phyloP scores from a whole-genome alignment of 2,329 filamentous ascomycete genomes.

The Keithomyces neogunnii region DNA sequence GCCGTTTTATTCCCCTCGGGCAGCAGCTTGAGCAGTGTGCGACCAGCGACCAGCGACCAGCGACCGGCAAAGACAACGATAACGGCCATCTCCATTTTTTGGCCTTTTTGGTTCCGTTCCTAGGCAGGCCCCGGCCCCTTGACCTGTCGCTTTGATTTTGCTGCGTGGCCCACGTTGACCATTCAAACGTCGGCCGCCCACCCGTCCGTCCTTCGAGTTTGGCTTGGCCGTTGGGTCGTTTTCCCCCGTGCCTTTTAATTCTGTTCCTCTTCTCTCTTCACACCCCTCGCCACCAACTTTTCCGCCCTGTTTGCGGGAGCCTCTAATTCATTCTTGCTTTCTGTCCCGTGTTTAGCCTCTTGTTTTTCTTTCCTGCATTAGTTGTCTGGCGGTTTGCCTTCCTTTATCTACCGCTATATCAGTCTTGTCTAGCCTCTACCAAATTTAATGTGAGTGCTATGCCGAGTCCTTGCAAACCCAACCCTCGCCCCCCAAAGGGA shows the following conservation, averaged over 20 bases:
- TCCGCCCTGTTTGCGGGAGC: slow-evolving; percentile 2
- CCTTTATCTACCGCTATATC: background rate
- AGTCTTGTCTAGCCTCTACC: slow-evolving; percentile 10
- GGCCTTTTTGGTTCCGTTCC: background rate
- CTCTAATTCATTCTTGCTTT: background rate
- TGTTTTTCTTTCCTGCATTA: background rate
- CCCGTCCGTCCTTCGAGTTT: slow-evolving; percentile 1
- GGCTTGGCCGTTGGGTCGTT: slow-evolving; percentile 5
- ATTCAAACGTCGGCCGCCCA: slow-evolving; percentile 1
- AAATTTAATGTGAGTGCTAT: slow-evolving; percentile 28
- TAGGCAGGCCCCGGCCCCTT: background rate
- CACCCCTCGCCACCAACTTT: background rate
- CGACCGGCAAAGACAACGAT: background rate
- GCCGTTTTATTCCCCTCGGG: background rate
- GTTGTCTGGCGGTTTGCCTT: background rate
- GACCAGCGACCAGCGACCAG: background rate
- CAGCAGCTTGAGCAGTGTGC: background rate
- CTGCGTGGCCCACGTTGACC: slow-evolving; percentile 2
- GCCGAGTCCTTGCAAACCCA: background rate
- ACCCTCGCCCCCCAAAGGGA: no score
- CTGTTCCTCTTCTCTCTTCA: background rate
- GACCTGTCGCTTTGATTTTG: background rate
- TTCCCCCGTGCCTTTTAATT: background rate
- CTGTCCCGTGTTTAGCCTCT: slow-evolving; percentile 1
- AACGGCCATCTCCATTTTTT: background rate